Conservation (phyloP, 2,329 filamentous ascomycete genomes). For the Epicoccum nigrum region DNA sequence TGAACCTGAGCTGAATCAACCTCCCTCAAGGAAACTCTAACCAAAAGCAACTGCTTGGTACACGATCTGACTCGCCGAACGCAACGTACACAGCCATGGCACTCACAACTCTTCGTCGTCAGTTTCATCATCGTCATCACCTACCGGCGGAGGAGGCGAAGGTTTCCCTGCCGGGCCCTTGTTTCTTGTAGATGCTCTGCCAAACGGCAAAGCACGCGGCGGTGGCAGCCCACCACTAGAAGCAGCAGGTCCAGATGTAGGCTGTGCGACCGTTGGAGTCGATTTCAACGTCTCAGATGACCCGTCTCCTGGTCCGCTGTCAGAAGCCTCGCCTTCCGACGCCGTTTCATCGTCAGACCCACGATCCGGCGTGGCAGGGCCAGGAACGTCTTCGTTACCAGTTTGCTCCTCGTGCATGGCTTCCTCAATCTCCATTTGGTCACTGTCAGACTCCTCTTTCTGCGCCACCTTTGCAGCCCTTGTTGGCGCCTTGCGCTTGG, state of each 20-base stretch:
- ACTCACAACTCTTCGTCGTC: constrained; percentile 47
- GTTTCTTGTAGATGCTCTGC: constrained; percentile 29
- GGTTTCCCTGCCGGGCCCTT: constrained; percentile 21
- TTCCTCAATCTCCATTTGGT: constrained; percentile 43
- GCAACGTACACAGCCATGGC: too few species aligned
- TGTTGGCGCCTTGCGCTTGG: constrained; percentile 44
- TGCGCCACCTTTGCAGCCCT: constrained; percentile 25
- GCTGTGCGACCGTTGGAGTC: constrained; percentile 25
- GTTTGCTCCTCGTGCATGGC: constrained; percentile 35
- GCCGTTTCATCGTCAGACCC: constrained; percentile 45
- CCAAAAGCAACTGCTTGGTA: not conserved
- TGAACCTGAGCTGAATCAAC: not conserved
- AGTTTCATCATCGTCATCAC: constrained; percentile 42
- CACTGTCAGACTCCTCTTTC: constrained; percentile 36
- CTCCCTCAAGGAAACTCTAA: not conserved
- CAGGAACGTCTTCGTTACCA: constrained; percentile 30
- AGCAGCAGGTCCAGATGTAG: constrained; percentile 20
- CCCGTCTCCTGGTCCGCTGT: constrained; percentile 14
- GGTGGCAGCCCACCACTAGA: constrained; percentile 37
- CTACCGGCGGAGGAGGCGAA: constrained; percentile 14
- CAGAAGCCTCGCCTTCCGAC: constrained; percentile 34
- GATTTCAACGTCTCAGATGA: constrained; percentile 28
- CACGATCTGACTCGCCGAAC: too few species aligned
- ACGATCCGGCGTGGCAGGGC: constrained; percentile 42
- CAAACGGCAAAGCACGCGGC: constrained; percentile 45